Evolutionary conservation across 2,329 filamentous ascomycete genomes (phyloP), one percentile per base, ranked within the genome.

Genomic region (Colletotrichum gigasporum): DNA sequence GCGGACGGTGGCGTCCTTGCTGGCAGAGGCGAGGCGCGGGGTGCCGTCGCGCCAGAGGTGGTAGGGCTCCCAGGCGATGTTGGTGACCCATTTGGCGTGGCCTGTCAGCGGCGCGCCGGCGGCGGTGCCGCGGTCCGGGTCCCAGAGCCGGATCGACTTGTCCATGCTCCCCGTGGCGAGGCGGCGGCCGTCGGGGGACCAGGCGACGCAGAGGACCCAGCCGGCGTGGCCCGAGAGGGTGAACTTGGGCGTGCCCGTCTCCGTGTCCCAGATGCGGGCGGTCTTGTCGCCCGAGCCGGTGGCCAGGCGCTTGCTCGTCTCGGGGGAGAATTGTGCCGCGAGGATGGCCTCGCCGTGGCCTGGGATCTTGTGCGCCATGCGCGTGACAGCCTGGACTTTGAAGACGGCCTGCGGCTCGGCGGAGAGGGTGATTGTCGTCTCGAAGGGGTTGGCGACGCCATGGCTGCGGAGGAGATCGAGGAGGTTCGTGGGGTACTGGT

Each of bases 121-220:
- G 14, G 90, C 80, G 71, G 91, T 90, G 11, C 96, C 96, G 3
- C 91, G 94, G 66, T 88, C 88, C 0, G 94, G 89, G 72, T 97
- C 90, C 94, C 94, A 98, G 47, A 98, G 81, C 47, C 94, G 85
- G n/a, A 97, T 90, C 0, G 91, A 92, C 73, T 94, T 96, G 76
- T 99, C 95, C 88, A 96, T 97, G 73, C 92, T 93, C 61, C 94
- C 95, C 0, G 94, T 97, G 2, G 94, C 95, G 52, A 98, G 86
- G 44, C 90, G 86, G 26, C 85, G 84, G 10, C 91, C 93, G 73
- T 97, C 93, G 0, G 94, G 93, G 12, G 92, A 94, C 88, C 93
- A 98, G 57, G 89, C 88, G 3, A 97, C 93, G 2, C 90, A 92
- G 59, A 98, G 79, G 3, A 98, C 94, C 94, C 94, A 97, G 65